Evolutionary conservation across 2,329 filamentous ascomycete species (phyloP).

Genomic region (Colletotrichum lentis): DNA sequence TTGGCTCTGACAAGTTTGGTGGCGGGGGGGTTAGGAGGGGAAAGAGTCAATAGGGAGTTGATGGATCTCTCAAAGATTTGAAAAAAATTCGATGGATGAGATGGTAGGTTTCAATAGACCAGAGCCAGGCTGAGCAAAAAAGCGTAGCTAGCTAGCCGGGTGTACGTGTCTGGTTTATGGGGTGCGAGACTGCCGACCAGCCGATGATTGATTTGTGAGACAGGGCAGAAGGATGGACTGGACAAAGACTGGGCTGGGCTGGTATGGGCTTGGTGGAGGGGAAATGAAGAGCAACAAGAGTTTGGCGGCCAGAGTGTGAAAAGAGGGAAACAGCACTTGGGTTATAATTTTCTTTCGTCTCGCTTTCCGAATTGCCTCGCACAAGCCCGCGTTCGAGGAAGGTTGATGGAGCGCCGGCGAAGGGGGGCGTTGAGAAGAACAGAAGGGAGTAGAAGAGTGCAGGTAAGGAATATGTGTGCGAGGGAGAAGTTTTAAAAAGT

Average conservation of each 20-base stretch:
- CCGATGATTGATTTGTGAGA: slow-evolving; percentile 36
- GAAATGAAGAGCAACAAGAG: slow-evolving; percentile 36
- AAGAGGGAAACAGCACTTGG: slow-evolving; percentile 18
- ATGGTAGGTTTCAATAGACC: slow-evolving; percentile 12
- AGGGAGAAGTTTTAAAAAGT: slow-evolving; percentile 20
- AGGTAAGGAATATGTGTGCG: not conserved
- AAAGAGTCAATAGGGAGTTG: not conserved
- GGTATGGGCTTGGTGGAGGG: slow-evolving; percentile 32
- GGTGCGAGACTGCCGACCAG: slow-evolving; percentile 30
- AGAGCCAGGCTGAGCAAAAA: slow-evolving; percentile 20
- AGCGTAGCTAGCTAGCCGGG: slow-evolving; percentile 5
- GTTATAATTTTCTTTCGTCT: not conserved
- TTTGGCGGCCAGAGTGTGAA: slow-evolving; percentile 20
- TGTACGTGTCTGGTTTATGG: slow-evolving; percentile 35
- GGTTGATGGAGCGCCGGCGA: not conserved
- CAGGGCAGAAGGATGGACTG: slow-evolving; percentile 30
- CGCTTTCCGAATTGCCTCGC: slow-evolving; percentile 9
- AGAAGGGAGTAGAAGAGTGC: slow-evolving; percentile 6
- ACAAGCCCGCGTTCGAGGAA: not conserved
- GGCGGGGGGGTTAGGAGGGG: not conserved
- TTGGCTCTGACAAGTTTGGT: not conserved
- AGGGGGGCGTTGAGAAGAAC: not conserved
- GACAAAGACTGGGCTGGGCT: slow-evolving; percentile 31
- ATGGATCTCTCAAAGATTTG: not conserved
- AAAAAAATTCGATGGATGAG: slow-evolving; percentile 3